phyloP scores from a whole-genome alignment of 1,284 basidiomycete species.

The Cryptococcus jaspeensis region DNA sequence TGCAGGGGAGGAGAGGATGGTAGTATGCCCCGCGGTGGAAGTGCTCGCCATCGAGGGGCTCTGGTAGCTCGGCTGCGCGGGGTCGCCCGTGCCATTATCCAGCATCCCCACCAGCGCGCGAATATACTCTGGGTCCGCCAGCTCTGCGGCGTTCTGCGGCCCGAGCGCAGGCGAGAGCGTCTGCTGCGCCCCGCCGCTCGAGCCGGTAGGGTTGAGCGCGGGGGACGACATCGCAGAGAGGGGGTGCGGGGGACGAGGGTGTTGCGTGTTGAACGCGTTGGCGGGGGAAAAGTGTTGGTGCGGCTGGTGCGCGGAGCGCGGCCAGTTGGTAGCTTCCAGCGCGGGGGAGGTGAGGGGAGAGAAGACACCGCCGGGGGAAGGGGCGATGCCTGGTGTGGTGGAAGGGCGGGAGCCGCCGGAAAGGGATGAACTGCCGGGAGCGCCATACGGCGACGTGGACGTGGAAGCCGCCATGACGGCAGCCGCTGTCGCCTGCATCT shows the following conservation, averaged over 20 bases:
- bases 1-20: slow-evolving; percentile 15
- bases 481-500: slow-evolving; percentile 44
- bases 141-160: slow-evolving; percentile 35
- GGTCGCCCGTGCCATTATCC: slow-evolving; percentile 13
- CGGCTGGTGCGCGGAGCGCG: slow-evolving; percentile 19
- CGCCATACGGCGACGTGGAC: slow-evolving; percentile 23
- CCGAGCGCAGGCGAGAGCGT: slow-evolving; percentile 46
- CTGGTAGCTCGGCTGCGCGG: slow-evolving; percentile 8
- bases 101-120: slow-evolving; percentile 38
- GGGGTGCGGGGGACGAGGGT: slow-evolving; percentile 32
- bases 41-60: slow-evolving; percentile 16
- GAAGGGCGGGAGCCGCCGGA: slow-evolving; percentile 19
- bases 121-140: slow-evolving; percentile 43
- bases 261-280: slow-evolving; percentile 18
- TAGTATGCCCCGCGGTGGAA: slow-evolving; percentile 10
- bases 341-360: slow-evolving; percentile 61
- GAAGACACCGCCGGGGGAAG: slow-evolving; percentile 52
- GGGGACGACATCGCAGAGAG: slow-evolving; percentile 42
- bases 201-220: slow-evolving; percentile 44
- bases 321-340: slow-evolving; percentile 51
- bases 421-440: slow-evolving; percentile 8
- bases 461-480: slow-evolving; percentile 38
- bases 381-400: slow-evolving; percentile 29
- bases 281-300: slow-evolving; percentile 17
- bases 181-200: slow-evolving; percentile 46